phyloP scores from a whole-genome alignment of 768 basidiomycete species.

The Leccinum disarticulatum region DNA sequence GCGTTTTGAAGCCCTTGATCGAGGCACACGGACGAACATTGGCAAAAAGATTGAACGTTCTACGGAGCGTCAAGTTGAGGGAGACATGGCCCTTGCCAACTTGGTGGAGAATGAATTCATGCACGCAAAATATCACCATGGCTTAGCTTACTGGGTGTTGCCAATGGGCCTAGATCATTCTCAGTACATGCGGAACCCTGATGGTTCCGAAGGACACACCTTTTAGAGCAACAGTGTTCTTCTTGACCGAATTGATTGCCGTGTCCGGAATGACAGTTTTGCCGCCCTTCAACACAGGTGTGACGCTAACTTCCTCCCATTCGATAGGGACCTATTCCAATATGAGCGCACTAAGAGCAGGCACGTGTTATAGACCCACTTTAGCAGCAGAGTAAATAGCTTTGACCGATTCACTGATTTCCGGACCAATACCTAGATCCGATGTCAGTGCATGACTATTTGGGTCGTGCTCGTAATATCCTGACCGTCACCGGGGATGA shows the following conservation, averaged over 20 bases:
- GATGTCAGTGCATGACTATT: conserved; percentile 16
- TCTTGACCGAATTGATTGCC: conserved; percentile 89
- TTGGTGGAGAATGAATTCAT: conserved; percentile 34
- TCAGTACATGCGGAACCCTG: conserved; percentile 13
- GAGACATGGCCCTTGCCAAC: conserved; percentile 99
- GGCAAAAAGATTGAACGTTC: conserved; percentile 98
- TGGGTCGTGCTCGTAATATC: conserved; percentile 8
- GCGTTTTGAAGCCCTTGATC: conserved; percentile 89
- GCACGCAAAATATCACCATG: conserved; percentile 5
- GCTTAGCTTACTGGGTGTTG: conserved; percentile 83
- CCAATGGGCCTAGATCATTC: conserved; percentile 70
- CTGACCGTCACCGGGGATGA: conserved; percentile 95
- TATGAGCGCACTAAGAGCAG: conserved; percentile 13
- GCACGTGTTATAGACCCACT: conserved; percentile 40
- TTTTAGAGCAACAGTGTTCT: conserved; percentile 97
- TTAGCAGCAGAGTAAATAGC: conserved; percentile 88
- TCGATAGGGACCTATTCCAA: conserved; percentile 83
- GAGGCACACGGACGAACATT: conserved; percentile 97
- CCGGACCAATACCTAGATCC: conserved; percentile 88
- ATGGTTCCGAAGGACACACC: conserved; percentile 45
- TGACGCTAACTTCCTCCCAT: conserved; percentile 99
- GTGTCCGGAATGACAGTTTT: conserved; percentile 95
- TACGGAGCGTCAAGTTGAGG: conserved; percentile 91
- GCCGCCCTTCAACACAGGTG: conserved; percentile 89
- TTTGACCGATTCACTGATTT: conserved; percentile 96